A percentile compares a stretch with the other conserved stretches of the same genome.
Evolutionary conservation across 2,329 filamentous ascomycete species (phyloP).

Genomic region (Podosphaera xanthii): DNA sequence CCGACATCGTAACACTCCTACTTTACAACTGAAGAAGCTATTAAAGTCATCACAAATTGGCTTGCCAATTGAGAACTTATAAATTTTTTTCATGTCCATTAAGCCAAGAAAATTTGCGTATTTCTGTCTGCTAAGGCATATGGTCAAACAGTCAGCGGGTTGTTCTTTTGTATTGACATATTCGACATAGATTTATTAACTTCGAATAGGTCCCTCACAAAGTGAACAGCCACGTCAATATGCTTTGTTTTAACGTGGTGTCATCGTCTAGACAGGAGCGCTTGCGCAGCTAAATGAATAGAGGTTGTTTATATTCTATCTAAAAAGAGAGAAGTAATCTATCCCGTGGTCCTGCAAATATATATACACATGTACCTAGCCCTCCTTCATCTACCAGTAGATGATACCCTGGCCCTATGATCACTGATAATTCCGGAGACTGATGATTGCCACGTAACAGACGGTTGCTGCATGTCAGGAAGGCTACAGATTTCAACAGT

Average conservation of each 20-base stretch:
- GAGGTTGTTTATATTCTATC: too few relatives aligned
- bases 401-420: too few relatives aligned
- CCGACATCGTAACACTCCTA: not conserved
- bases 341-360: too few relatives aligned
- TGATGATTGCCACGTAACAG: too few relatives aligned
- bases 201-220: not conserved
- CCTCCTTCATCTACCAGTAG: too few relatives aligned
- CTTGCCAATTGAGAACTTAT: not conserved
- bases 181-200: not conserved
- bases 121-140: not conserved
- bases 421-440: too few relatives aligned
- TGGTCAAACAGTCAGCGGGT: not conserved
- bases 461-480: too few relatives aligned
- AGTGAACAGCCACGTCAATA: not conserved
- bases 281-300: too few relatives aligned
- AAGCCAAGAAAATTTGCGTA: not conserved
- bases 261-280: too few relatives aligned
- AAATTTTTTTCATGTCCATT: not conserved
- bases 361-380: too few relatives aligned
- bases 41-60: not conserved
- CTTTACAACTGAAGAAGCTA: not conserved
- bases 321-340: too few relatives aligned
- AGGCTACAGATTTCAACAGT: too few relatives aligned
- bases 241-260: not conserved
- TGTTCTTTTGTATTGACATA: not conserved